Base-by-base conservation (phyloP, 768 basidiomycete genomes). In the Naganishia onofrii region DNA sequence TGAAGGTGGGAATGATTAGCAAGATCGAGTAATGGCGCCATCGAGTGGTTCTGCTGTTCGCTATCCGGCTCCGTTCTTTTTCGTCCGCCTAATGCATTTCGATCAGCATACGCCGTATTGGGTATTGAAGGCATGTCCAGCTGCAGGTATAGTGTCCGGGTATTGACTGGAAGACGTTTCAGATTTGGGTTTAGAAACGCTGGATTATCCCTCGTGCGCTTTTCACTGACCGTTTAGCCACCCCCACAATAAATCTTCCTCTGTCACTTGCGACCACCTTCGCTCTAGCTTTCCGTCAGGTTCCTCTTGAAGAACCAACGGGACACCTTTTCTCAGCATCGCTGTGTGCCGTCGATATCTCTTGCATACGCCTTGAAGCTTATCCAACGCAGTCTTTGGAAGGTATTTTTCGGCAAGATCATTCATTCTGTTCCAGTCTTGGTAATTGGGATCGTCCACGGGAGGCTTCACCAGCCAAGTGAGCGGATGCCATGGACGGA, bases 11-110 rank as follows among this genome's bases (percentile, higher is more conserved):
- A 76, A 73, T 96, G 93, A 74, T 96, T 96, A 17, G 91, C 91
- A 71, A 97, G 89, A 82, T 98, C 95, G 65, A 96, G 83, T 38
- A 96, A 84, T 10, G 95, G 95, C 71, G 90, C 91, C 69, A 98
- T 84, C 0, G 93, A 91, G 70, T 93, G 81, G 76, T 95, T 93
- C 78, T 92, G 86, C 32, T 86, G 58, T 52, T 72, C 71, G 31
- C 57, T 60, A 23, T 70, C 60, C 10, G 51, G 29, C 10, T 64
- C 69, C 21, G 51, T 65, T 28, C 38, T 28, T 44, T 52, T 2
- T 9, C 57, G 13, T 63, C 17, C 42, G 1, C 38, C 60, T 12
- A 15, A 4, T 7, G 23, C 32, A 29, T 19, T 44, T 63, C 23
- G 36, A 9, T 63, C 60, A 12, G 60, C 56, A 15, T 31, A 52